Evolutionary conservation across 2,329 filamentous ascomycete genomes (phyloP).

Genomic region (Phaeosphaeriaceae sp.): DNA sequence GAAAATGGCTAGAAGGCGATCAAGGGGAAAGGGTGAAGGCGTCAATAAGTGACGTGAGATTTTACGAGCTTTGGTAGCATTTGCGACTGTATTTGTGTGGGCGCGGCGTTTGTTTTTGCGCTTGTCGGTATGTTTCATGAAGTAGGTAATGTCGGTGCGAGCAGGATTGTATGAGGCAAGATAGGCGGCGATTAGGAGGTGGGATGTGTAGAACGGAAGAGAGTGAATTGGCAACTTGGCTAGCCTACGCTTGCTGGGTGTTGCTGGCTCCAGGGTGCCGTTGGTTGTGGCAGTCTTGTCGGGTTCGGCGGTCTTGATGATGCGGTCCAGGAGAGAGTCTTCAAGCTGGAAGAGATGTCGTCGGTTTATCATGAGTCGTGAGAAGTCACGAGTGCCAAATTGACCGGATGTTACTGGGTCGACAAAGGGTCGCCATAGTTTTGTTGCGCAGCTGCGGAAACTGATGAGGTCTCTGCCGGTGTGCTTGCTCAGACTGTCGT

Average conservation of each 20-base stretch:
- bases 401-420: constrained; percentile 77
- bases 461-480: constrained; percentile 79
- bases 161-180: constrained; percentile 80
- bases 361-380: constrained; percentile 76
- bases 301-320: constrained; percentile 43
- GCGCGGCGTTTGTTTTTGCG: constrained; percentile 54
- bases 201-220: constrained; percentile 74
- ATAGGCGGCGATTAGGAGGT: constrained; percentile 78
- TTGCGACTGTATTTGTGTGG: constrained; percentile 5
- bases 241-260: constrained; percentile 21
- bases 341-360: constrained; percentile 76
- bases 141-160: constrained; percentile 74
- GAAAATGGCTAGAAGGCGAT: constrained; percentile 80
- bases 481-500: constrained; percentile 83
- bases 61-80: constrained; percentile 66
- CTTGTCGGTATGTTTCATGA: constrained; percentile 71
- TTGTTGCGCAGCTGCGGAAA: constrained; percentile 72
- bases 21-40: constrained; percentile 76
- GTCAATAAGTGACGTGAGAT: constrained; percentile 79
- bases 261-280: constrained; percentile 5
- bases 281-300: background rate
- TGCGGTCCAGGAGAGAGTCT: constrained; percentile 68
- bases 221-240: constrained; percentile 48
- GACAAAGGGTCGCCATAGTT: constrained; percentile 86
- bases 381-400: constrained; percentile 79